phyloP scores from a whole-genome alignment of 306 rosid species.

The Vicia villosa region DNA sequence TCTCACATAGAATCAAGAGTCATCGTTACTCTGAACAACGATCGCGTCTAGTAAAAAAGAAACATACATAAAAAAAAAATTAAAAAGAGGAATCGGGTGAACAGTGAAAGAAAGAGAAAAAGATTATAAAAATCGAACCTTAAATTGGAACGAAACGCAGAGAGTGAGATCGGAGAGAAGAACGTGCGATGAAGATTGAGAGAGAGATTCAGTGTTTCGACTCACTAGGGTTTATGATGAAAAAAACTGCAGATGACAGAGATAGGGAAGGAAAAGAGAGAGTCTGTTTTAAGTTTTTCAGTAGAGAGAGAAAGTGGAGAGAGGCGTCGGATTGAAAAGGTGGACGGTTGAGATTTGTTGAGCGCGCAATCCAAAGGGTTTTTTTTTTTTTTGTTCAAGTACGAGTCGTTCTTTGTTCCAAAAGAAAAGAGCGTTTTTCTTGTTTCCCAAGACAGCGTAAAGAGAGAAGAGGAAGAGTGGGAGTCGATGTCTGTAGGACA shows the following conservation, averaged over 20 bases:
- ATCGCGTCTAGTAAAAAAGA: neutral
- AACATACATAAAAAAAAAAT: neutral
- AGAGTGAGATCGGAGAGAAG: conserved; percentile 38
- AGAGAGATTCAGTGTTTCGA: conserved; percentile 39
- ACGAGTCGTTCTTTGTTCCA: conserved; percentile 30
- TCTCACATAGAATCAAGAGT: neutral
- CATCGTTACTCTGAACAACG: neutral
- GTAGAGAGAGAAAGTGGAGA: conserved; percentile 18
- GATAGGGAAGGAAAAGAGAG: neutral
- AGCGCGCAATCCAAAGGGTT: conserved; percentile 16
- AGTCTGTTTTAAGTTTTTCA: conserved; percentile 24
- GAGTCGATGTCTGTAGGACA: neutral
- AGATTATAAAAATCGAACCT: conserved; percentile 2
- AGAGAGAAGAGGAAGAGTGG: conserved; percentile 1
- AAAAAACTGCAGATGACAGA: conserved; percentile 49
- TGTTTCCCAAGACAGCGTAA: conserved; percentile 11
- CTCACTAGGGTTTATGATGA: conserved; percentile 97
- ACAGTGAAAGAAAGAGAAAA: neutral
- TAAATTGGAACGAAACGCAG: neutral
- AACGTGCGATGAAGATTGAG: conserved; percentile 7
- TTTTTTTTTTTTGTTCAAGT: too few species aligned
- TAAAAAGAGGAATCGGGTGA: neutral
- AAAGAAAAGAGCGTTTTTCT: conserved; percentile 23
- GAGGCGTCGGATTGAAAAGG: conserved; percentile 47
- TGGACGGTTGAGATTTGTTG: conserved; percentile 42